Percentiles rank a stretch among this genome's conserved stretches.
Evolutionary conservation across 2,329 filamentous ascomycete genomes (phyloP).

Genomic region (Colletotrichum sp.): DNA sequence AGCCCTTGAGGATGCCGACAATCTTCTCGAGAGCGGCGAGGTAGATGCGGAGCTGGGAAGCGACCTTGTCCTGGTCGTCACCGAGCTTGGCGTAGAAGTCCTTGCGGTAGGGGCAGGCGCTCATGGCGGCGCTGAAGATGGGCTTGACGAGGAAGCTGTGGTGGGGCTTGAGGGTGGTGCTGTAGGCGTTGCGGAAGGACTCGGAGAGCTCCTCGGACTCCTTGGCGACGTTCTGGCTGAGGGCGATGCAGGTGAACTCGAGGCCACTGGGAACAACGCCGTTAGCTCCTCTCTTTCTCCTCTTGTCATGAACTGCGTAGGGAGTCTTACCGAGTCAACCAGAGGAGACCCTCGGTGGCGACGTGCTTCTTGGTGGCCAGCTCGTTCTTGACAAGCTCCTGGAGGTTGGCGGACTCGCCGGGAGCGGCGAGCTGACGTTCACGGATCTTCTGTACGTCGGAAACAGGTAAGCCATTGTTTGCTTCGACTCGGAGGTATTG

Average conservation of each 20-base stretch:
- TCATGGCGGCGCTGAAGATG: conserved; percentile 92
- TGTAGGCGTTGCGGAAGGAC: conserved; percentile 89
- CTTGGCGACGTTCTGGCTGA: conserved; percentile 76
- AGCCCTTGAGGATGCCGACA: conserved; percentile 74
- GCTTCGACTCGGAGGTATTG: not conserved
- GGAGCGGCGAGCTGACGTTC: conserved; percentile 81
- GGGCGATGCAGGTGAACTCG: conserved; percentile 88
- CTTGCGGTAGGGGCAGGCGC: conserved; percentile 88
- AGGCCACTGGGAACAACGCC: conserved; percentile 67
- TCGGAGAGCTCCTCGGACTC: conserved; percentile 75
- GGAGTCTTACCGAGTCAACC: conserved; percentile 77
- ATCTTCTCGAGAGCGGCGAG: conserved; percentile 78
- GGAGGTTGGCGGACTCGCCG: conserved; percentile 79
- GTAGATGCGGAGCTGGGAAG: conserved; percentile 70
- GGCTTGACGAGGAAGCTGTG: conserved; percentile 91
- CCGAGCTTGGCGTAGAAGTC: conserved; percentile 93
- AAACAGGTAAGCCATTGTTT: not conserved
- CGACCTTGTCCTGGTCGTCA: conserved; percentile 65
- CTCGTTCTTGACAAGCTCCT: conserved; percentile 85
- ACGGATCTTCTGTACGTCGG: conserved; percentile 76
- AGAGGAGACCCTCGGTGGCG: conserved; percentile 88
- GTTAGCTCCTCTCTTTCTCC: not conserved
- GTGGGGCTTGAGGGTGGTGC: conserved; percentile 87
- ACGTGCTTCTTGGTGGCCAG: conserved; percentile 87
- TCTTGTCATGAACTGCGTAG: not conserved